Conservation (phyloP, 345 rosid species). For the Clausena lansium region DNA sequence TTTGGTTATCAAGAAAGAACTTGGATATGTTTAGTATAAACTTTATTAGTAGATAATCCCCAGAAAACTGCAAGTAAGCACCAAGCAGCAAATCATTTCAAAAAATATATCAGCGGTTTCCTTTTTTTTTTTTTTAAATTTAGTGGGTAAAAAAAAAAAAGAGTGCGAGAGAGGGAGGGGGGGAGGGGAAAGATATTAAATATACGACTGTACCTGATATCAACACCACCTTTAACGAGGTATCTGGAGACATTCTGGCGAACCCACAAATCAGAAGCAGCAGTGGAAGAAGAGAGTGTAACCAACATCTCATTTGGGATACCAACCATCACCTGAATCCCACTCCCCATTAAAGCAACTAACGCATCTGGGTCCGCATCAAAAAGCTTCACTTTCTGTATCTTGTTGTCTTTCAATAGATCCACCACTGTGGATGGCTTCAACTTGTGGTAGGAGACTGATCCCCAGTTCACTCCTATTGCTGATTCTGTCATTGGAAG, state of each 20-base stretch:
- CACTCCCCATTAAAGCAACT: slow-evolving; percentile 61
- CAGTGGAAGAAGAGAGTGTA: slow-evolving; percentile 46
- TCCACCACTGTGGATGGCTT: slow-evolving; percentile 89
- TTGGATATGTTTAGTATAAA: not conserved
- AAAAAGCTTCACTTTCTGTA: slow-evolving; percentile 80
- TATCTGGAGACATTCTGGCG: slow-evolving; percentile 75
- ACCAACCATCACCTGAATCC: slow-evolving; percentile 89
- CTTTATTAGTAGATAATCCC: not conserved
- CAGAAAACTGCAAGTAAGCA: not conserved
- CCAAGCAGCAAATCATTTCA: not conserved
- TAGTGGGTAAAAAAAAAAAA: not conserved
- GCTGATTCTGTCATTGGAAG: slow-evolving; percentile 48
- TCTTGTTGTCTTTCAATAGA: slow-evolving; percentile 76
- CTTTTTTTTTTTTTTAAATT: too few species aligned
- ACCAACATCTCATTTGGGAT: slow-evolving; percentile 83
- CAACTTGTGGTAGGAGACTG: slow-evolving; percentile 61
- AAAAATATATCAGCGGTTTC: not conserved
- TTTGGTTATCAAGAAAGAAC: not conserved
- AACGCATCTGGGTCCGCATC: slow-evolving; percentile 70
- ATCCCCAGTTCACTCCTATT: slow-evolving; percentile 95
- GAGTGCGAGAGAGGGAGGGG: not conserved
- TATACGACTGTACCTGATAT: slow-evolving; percentile 52
- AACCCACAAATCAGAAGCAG: slow-evolving; percentile 73
- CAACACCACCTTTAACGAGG: slow-evolving; percentile 72
- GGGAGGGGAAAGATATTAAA: not conserved